phyloP scores from a whole-genome alignment of 805 yeast genomes.

The Barnettozyma botsteinii region DNA sequence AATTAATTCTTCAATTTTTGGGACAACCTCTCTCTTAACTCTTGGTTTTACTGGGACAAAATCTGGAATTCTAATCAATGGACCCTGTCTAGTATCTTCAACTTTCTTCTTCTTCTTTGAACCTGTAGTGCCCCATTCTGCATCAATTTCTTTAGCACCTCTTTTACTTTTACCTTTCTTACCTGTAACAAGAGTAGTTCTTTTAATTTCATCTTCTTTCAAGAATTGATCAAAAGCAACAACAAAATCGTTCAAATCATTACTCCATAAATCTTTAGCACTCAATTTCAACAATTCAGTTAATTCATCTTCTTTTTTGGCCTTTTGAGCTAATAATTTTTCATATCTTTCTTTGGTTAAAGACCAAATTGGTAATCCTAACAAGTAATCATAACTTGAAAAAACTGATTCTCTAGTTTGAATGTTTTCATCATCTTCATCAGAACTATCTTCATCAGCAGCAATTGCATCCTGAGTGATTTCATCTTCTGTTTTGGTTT shows the following conservation, averaged over 20 bases:
- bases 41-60: slow-evolving; percentile 19
- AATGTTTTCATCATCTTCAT: slow-evolving; percentile 34
- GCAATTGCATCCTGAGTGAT: slow-evolving; percentile 33
- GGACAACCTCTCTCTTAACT: slow-evolving; percentile 18
- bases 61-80: slow-evolving; percentile 23
- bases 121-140: slow-evolving; percentile 15
- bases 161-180: slow-evolving; percentile 38
- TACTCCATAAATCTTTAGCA: slow-evolving; percentile 69
- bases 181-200: slow-evolving; percentile 43
- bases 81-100: slow-evolving; percentile 18
- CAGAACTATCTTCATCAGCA: slow-evolving; percentile 34
- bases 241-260: slow-evolving; percentile 72
- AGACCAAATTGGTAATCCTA: slow-evolving; percentile 93
- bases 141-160: slow-evolving; percentile 24
- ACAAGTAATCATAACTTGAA: slow-evolving; percentile 75
- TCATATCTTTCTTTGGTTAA: slow-evolving; percentile 87
- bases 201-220: slow-evolving; percentile 54
- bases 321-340: slow-evolving; percentile 65
- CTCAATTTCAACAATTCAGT: slow-evolving; percentile 56
- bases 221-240: slow-evolving; percentile 63
- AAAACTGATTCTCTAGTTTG: slow-evolving; percentile 44
- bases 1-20: slow-evolving; percentile 18
- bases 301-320: slow-evolving; percentile 66
- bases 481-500: slow-evolving; percentile 23
- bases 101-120: slow-evolving; percentile 17